A percentile compares a stretch with the other conserved stretches of the same genome.
Conservation (phyloP, 2,329 filamentous ascomycete species). For the Xylaria polymorpha region DNA sequence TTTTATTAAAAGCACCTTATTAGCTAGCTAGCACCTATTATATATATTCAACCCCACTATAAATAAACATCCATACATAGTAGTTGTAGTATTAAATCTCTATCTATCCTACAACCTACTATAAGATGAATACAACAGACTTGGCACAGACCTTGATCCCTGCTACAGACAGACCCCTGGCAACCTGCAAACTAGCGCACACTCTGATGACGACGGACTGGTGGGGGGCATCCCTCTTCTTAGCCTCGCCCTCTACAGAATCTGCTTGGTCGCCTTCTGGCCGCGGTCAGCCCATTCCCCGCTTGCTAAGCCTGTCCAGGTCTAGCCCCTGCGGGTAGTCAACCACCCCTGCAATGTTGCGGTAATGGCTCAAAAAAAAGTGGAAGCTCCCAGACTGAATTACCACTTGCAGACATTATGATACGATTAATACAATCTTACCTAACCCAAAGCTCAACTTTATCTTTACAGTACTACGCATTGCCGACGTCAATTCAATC, state of each 20-base stretch:
- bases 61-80: too few species aligned
- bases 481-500: constrained; percentile 15
- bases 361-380: constrained; percentile 27
- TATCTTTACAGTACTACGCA: not conserved
- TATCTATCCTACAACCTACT: too few species aligned
- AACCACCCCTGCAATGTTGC: constrained; percentile 9
- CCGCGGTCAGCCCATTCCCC: constrained; percentile 8
- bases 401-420: constrained; percentile 6
- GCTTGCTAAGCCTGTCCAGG: not conserved
- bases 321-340: constrained; percentile 15
- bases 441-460: constrained; percentile 28
- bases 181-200: not conserved
- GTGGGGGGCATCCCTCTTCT: not conserved
- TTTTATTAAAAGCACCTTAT: too few species aligned
- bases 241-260: not conserved
- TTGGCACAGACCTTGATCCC: too few species aligned
- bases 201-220: not conserved
- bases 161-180: not conserved
- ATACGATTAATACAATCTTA: constrained; percentile 18
- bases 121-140: too few species aligned
- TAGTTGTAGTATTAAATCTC: too few species aligned
- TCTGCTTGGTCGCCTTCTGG: not conserved
- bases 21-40: too few species aligned
- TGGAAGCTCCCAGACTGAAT: constrained; percentile 19
- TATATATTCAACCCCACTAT: too few species aligned